Conservation (phyloP, 2,329 filamentous ascomycete genomes). For the Pseudogymnoascus sp. region DNA sequence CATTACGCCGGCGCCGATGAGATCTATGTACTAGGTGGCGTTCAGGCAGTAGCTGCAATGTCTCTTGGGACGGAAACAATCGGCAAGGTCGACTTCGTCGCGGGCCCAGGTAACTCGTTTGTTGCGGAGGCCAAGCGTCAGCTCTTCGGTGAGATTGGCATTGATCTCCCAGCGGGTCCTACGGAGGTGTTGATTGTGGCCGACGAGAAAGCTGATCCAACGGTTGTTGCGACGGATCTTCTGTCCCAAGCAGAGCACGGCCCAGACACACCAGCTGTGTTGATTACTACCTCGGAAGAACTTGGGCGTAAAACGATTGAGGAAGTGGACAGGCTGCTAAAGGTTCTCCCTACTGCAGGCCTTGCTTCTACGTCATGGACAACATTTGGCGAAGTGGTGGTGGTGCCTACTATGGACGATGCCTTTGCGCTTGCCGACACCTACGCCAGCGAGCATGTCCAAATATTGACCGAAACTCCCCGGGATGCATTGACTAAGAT, state of each 20-base stretch:
- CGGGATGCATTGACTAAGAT: constrained; percentile 44
- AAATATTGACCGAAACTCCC: constrained; percentile 41
- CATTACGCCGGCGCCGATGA: constrained; percentile 43
- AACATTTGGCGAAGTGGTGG: constrained; percentile 41
- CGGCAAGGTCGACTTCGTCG: constrained; percentile 43
- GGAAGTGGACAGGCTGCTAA: constrained; percentile 32
- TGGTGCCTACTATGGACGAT: constrained; percentile 37
- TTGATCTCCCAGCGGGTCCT: constrained; percentile 47
- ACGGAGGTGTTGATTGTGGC: constrained; percentile 46
- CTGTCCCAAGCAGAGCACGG: constrained; percentile 46
- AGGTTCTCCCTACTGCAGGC: too few relatives aligned
- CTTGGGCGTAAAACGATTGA: too few relatives aligned
- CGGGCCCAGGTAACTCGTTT: constrained; percentile 47
- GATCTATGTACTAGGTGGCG: constrained; percentile 44
- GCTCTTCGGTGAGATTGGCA: constrained; percentile 46
- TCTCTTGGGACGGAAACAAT: constrained; percentile 43
- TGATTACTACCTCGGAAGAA: constrained; percentile 41
- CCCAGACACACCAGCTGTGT: constrained; percentile 42
- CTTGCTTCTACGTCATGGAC: too few relatives aligned
- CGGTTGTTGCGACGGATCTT: constrained; percentile 39
- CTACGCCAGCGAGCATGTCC: constrained; percentile 45
- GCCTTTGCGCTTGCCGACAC: constrained; percentile 38
- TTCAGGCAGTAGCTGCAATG: constrained; percentile 47
- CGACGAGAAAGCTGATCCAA: constrained; percentile 40
- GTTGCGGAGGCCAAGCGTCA: constrained; percentile 48